Evolutionary conservation across 176 grass and related monocot genomes (phyloP).

Genomic region (Microstegium vimineum): DNA sequence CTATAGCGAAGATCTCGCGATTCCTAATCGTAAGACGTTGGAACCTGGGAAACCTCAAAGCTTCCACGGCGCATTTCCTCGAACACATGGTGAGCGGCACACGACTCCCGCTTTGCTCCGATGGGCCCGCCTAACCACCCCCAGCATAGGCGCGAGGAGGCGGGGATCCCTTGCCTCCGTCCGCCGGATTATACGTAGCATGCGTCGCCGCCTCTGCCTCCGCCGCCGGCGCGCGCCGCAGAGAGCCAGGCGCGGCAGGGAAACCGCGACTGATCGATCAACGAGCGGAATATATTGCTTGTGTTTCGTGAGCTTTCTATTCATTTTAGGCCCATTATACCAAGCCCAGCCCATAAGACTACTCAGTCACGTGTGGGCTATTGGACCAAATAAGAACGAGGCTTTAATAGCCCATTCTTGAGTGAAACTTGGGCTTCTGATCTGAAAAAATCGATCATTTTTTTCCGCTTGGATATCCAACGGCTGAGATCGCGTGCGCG

Average conservation of each 20-base stretch:
- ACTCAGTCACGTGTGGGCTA: background rate
- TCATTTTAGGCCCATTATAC: background rate
- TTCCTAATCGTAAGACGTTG: background rate
- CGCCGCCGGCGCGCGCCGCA: background rate
- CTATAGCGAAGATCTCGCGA: background rate
- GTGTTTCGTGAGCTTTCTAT: background rate
- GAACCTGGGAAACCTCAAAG: background rate
- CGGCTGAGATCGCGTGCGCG: background rate
- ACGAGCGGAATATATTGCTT: background rate
- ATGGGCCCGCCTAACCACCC: background rate
- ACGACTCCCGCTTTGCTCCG: background rate
- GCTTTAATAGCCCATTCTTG: too few species aligned
- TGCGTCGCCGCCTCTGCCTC: background rate
- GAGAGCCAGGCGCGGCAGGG: background rate
- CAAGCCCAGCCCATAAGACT: background rate
- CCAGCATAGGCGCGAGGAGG: too few species aligned
- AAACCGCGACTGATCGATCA: background rate
- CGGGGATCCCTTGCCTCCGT: background rate
- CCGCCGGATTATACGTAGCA: background rate
- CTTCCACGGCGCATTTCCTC: constrained; percentile 7
- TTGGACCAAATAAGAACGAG: background rate
- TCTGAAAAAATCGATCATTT: background rate
- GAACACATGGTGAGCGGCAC: constrained; percentile 12
- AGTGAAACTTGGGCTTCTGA: too few species aligned
- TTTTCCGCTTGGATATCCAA: background rate